Conservation (phyloP, 352 stramenopile species). For the Phytopythium kandeliae region DNA sequence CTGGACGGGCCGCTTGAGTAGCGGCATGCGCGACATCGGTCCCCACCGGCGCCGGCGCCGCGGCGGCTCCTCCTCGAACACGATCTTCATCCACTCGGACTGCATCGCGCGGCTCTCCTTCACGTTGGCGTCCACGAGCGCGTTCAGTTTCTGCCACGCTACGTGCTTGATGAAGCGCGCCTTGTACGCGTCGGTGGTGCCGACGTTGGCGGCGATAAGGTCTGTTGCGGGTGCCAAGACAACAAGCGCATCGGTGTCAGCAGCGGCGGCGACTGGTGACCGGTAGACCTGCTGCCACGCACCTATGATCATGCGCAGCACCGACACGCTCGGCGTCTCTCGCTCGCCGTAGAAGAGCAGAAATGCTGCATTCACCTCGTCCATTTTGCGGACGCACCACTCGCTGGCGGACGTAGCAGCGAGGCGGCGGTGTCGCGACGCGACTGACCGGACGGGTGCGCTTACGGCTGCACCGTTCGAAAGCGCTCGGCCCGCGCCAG, state of each 20-base stretch:
- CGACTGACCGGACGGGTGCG: background rate
- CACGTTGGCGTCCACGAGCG: slow-evolving; percentile 25
- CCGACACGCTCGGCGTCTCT: slow-evolving; percentile 33
- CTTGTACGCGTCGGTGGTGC: slow-evolving; percentile 17
- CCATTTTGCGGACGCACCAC: slow-evolving; percentile 21
- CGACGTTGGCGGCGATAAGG: slow-evolving; percentile 41
- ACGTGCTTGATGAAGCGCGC: slow-evolving; percentile 39
- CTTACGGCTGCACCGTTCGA: background rate
- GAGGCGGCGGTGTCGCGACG: background rate
- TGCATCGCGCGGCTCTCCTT: slow-evolving; percentile 31
- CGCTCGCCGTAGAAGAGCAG: slow-evolving; percentile 61
- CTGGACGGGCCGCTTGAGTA: slow-evolving; percentile 49
- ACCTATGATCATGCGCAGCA: slow-evolving; percentile 58
- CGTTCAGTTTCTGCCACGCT: slow-evolving; percentile 49
- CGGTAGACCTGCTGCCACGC: slow-evolving; percentile 13
- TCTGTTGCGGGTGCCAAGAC: slow-evolving; percentile 18
- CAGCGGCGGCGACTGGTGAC: too few relatives aligned
- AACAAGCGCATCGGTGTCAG: background rate
- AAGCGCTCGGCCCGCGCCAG: background rate
- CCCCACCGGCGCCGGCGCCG: slow-evolving; percentile 24
- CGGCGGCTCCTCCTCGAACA: slow-evolving; percentile 41
- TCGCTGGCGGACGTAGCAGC: background rate
- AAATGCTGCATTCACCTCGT: slow-evolving; percentile 62
- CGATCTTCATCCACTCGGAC: slow-evolving; percentile 81
- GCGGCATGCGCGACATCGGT: slow-evolving; percentile 29